These are phyloP conservation scores for Agaricus subrufescens DNA, from an alignment of 768 basidiomycete species.

Conservation along the genomic window DNA sequence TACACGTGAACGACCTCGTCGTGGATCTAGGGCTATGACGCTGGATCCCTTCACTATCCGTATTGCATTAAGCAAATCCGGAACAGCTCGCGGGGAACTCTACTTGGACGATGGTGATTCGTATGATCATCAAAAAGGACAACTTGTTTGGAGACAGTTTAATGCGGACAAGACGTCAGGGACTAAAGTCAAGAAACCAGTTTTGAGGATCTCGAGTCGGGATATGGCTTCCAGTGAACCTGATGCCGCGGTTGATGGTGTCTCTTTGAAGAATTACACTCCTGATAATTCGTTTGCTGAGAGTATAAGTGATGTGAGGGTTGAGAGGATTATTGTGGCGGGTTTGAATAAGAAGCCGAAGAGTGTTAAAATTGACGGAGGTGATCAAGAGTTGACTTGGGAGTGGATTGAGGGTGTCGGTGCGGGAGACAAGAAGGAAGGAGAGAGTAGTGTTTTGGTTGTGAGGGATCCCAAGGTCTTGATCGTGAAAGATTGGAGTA, in stretches of 20 bases:
- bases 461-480: conserved; percentile 71
- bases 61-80: conserved; percentile 63
- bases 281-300: conserved; percentile 64
- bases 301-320: conserved; percentile 61
- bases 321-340: conserved; percentile 79
- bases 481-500: conserved; percentile 62
- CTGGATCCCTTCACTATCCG: conserved; percentile 90
- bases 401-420: conserved; percentile 58
- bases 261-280: conserved; percentile 43
- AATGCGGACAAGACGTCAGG: conserved; percentile 41
- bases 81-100: conserved; percentile 71
- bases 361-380: conserved; percentile 47
- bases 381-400: conserved; percentile 55
- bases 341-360: conserved; percentile 64
- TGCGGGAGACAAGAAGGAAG: conserved; percentile 55
- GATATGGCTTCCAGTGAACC: conserved; percentile 48
- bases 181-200: conserved; percentile 30
- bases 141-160: conserved; percentile 83
- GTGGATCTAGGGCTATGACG: conserved; percentile 85
- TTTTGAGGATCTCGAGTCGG: conserved; percentile 44
- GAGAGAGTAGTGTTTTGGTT: conserved; percentile 58
- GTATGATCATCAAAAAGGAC: conserved; percentile 68
- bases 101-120: conserved; percentile 95
- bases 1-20: conserved; percentile 81
- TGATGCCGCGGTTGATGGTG: conserved; percentile 46